Evolutionary conservation across 495 filamentous ascomycete species (phyloP), one percentile per base, ranked within the genome.

Genomic region (Daldinia vernicosa): DNA sequence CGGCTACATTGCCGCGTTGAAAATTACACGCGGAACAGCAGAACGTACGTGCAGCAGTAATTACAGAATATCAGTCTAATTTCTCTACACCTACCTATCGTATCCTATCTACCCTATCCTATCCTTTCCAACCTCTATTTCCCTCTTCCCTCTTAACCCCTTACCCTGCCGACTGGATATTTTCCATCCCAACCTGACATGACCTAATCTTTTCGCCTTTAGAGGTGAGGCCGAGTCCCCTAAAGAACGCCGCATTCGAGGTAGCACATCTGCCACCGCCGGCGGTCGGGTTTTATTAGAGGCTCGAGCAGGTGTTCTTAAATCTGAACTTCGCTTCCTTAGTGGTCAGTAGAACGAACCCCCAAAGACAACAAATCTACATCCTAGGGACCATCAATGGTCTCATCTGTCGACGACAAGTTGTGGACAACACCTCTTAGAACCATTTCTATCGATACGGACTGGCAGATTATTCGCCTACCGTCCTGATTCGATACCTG

Each of bases 1-100:
- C 73, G 19, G 50, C 50, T 62, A 32, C 54, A 43, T 12, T 67
- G 67, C 58, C 63, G 69, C 72, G 55, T 69, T 50, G 43, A 74
- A 71, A 71, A 63, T 66, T 71, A 60, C 50, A 63, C 58, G 56
- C 59, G 58, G 64, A 68, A 63, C 61, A 61, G 52, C 54, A 60
- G 60, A 69, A 40, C 61, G 69, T 71, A 71, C 43, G 63, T 54
- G 58, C 63, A 47, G 47, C 24, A 61, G 56, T 52, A 56, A 64
- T 60, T 67, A 43, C 58, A 39, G 52, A 57, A 57, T 37, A 30
- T 50, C 35, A 45, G 47, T 26, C 50, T 30, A 66, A 61, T 64
- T 60, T 64, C 53, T 32, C 2, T 53, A 27, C 58, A 17, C 43
- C 40, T 62, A 30, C 45, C 56, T 45, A 45, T 52, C 24, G n/a